These are phyloP conservation scores for Meripilus lineatus DNA, from an alignment of 1,284 basidiomycete species.

Conservation along the genomic window DNA sequence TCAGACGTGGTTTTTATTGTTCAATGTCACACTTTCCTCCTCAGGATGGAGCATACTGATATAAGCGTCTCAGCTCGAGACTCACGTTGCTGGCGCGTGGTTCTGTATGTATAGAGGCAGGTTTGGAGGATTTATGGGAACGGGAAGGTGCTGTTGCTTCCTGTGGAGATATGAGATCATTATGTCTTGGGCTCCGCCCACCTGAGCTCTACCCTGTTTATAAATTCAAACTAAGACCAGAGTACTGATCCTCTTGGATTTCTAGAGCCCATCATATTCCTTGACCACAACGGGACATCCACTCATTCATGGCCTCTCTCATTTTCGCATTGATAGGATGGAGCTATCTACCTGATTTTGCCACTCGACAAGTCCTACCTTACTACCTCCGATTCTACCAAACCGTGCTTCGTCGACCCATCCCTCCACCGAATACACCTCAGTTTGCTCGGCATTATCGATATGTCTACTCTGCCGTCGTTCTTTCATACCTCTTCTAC, in stretches of 20 bases:
- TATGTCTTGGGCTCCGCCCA: slow-evolving; percentile 20
- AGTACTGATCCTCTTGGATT: not conserved
- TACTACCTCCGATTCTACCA: slow-evolving; percentile 34
- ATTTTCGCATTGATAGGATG: slow-evolving; percentile 37
- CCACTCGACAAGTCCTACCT: slow-evolving; percentile 33
- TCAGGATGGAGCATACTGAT: slow-evolving; percentile 20
- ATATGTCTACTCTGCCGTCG: slow-evolving; percentile 57
- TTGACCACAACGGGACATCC: not conserved
- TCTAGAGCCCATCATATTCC: too few species aligned
- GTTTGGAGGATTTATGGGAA: slow-evolving; percentile 19
- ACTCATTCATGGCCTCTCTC: slow-evolving; percentile 20
- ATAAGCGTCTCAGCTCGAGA: slow-evolving; percentile 32
- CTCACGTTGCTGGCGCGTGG: slow-evolving; percentile 32
- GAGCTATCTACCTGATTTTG: slow-evolving; percentile 41
- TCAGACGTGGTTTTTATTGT: slow-evolving; percentile 35
- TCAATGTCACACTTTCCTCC: slow-evolving; percentile 20
- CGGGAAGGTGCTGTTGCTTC: slow-evolving; percentile 1
- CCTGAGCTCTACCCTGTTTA: slow-evolving; percentile 24
- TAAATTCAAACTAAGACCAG: not conserved
- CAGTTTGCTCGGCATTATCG: slow-evolving; percentile 53
- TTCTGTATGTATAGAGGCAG: slow-evolving; percentile 35
- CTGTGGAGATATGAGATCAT: slow-evolving; percentile 33
- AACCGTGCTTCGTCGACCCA: slow-evolving; percentile 24
- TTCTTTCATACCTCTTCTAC: slow-evolving; percentile 67
- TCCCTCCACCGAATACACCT: slow-evolving; percentile 39